Conservation (phyloP, 1,139 yeast genomes). For the Taiozyma sp. region DNA sequence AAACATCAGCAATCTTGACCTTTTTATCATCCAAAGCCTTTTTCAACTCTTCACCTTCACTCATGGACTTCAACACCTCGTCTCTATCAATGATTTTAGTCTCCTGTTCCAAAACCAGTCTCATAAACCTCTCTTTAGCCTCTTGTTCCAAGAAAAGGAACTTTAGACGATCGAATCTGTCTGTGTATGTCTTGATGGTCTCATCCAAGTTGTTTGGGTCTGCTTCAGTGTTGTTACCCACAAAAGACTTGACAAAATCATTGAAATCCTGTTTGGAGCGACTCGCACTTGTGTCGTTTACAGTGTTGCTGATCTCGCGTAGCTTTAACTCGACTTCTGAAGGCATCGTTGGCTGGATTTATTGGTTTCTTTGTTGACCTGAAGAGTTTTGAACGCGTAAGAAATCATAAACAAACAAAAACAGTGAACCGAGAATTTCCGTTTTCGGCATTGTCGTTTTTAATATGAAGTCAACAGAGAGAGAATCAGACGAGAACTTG, state of each 20-base stretch:
- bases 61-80: slow-evolving; percentile 27
- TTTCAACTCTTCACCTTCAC: slow-evolving; percentile 26
- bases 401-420: neutral
- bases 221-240: neutral
- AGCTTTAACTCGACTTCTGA: neutral
- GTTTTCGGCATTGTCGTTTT: no score
- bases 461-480: no score
- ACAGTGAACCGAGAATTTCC: no score
- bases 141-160: slow-evolving; percentile 65
- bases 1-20: slow-evolving; percentile 6
- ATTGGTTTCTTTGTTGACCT: neutral
- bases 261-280: slow-evolving; percentile 5
- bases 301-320: neutral
- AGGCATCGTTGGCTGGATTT: neutral
- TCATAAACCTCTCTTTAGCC: slow-evolving; percentile 56
- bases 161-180: slow-evolving; percentile 44
- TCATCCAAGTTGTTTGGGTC: slow-evolving; percentile 18
- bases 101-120: slow-evolving; percentile 34
- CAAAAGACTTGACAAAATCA: slow-evolving; percentile 1
- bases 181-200: slow-evolving; percentile 11
- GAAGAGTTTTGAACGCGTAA: neutral
- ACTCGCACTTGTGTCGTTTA: neutral
- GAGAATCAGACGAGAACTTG: no score
- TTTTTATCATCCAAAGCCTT: slow-evolving; percentile 8
- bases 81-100: slow-evolving; percentile 28